These are phyloP conservation scores for Westerdykella ornata DNA, from an alignment of 2,329 filamentous ascomycete genomes.

Conservation along the genomic window DNA sequence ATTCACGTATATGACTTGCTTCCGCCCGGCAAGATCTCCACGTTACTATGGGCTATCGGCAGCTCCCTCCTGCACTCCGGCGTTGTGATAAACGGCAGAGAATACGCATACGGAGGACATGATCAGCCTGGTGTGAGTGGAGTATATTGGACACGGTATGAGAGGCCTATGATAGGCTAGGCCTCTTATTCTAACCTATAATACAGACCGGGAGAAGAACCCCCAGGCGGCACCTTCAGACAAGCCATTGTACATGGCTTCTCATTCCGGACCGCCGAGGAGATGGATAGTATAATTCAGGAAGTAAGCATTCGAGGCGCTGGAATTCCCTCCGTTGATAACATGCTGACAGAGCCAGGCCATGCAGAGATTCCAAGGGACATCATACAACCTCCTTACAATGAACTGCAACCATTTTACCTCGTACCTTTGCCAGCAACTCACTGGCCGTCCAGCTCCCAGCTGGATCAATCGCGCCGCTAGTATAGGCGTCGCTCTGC, in stretches of 20 bases:
- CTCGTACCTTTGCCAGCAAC: conserved; percentile 62
- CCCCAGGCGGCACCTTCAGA: conserved; percentile 71
- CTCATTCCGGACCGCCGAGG: conserved; percentile 59
- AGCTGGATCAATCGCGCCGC: conserved; percentile 76
- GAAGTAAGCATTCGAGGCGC: conserved; percentile 26
- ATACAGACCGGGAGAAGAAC: conserved; percentile 54
- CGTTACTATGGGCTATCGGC: conserved; percentile 69
- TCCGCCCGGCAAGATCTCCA: conserved; percentile 68
- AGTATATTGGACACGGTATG: conserved; percentile 67
- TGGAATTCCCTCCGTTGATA: background rate
- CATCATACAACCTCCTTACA: conserved; percentile 72
- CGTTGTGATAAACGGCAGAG: conserved; percentile 69
- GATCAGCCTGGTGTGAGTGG: conserved; percentile 63
- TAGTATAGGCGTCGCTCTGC: conserved; percentile 72
- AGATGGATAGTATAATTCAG: conserved; percentile 65
- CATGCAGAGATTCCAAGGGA: conserved; percentile 66
- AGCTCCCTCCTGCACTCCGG: conserved; percentile 74
- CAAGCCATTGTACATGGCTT: conserved; percentile 73
- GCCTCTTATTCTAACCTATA: background rate
- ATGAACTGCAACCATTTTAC: conserved; percentile 90
- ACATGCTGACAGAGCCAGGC: conserved; percentile 38
- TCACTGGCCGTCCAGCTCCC: conserved; percentile 65
- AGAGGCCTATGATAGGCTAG: conserved; percentile 12
- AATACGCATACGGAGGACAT: conserved; percentile 83
- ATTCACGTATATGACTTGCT: conserved; percentile 76